phyloP scores from a whole-genome alignment of 1,284 basidiomycete genomes.

The Psilocybe mexicana region DNA sequence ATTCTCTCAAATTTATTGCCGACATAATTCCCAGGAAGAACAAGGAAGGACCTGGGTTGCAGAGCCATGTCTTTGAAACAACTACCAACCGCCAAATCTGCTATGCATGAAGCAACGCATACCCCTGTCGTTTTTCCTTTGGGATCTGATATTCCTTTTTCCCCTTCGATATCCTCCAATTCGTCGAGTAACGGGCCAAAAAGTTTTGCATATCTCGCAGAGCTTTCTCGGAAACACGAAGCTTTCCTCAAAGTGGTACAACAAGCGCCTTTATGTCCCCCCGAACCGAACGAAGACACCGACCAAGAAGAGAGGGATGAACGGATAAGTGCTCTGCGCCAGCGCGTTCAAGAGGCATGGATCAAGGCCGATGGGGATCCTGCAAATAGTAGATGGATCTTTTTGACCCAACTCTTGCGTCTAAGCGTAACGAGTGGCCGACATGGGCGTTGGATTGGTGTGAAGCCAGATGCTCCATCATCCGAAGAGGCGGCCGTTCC shows the following conservation, averaged over 20 bases:
- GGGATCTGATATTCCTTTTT: neutral
- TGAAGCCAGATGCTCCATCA: conserved; percentile 17
- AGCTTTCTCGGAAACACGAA: conserved; percentile 10
- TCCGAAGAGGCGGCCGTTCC: conserved; percentile 8
- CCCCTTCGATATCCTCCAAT: conserved; percentile 2
- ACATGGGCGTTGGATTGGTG: conserved; percentile 22
- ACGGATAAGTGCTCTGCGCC: conserved; percentile 21
- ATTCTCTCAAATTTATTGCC: neutral
- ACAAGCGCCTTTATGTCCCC: conserved; percentile 16
- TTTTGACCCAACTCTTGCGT: conserved; percentile 24
- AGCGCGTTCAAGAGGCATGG: conserved; percentile 22
- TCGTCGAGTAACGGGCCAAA: neutral
- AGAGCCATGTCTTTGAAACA: neutral
- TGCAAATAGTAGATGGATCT: conserved; percentile 30
- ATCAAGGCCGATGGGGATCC: conserved; percentile 28
- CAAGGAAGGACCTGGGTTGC: neutral
- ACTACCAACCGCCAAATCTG: neutral
- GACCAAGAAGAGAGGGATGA: conserved; percentile 8
- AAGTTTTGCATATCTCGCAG: conserved; percentile 5
- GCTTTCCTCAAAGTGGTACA: conserved; percentile 6
- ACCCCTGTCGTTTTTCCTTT: conserved; percentile 7
- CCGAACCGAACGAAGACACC: neutral
- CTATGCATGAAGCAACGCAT: neutral
- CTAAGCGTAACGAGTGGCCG: conserved; percentile 25
- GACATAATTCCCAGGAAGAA: neutral